Percentiles rank a stretch among this genome's conserved stretches.
These are phyloP conservation scores for Hylodesmum podocarpum DNA, from an alignment of 306 rosid genomes.

Conservation along the genomic window DNA sequence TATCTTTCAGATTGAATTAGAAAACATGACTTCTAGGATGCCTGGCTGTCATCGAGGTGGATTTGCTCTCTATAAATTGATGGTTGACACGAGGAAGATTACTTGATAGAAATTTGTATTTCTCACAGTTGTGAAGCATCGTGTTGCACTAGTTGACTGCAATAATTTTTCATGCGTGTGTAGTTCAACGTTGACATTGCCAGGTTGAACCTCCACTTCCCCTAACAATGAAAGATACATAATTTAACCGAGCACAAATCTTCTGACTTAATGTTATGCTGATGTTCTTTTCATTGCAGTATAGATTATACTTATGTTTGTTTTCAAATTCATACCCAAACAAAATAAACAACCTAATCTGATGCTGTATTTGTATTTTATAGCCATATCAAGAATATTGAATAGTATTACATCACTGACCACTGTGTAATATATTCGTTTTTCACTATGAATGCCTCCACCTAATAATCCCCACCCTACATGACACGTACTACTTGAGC, in stretches of 20 bases:
- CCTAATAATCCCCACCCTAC: not conserved
- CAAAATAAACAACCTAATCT: not conserved
- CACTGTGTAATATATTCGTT: not conserved
- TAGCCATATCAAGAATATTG: not conserved
- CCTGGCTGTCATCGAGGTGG: slow-evolving; percentile 98
- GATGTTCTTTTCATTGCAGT: slow-evolving; percentile 1
- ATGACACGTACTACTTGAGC: not conserved
- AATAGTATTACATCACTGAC: not conserved
- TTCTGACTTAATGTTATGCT: not conserved
- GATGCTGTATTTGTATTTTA: not conserved
- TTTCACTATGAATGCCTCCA: not conserved
- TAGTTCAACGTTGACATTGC: slow-evolving; percentile 20
- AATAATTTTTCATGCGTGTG: not conserved
- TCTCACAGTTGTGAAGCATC: slow-evolving; percentile 1
- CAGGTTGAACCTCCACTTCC: not conserved
- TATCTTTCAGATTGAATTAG: slow-evolving; percentile 62
- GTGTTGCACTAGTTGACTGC: slow-evolving; percentile 10
- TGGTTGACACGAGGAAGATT: slow-evolving; percentile 57
- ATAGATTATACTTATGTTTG: not conserved
- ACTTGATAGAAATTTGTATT: slow-evolving; percentile 35
- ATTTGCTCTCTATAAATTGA: slow-evolving; percentile 69
- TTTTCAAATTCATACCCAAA: slow-evolving; percentile 16
- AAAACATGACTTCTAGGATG: slow-evolving; percentile 74
- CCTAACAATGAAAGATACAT: not conserved
- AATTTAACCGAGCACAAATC: slow-evolving; percentile 7